Evolutionary conservation across 495 filamentous ascomycete species (phyloP).

Genomic region (Chaetomium tenue): DNA sequence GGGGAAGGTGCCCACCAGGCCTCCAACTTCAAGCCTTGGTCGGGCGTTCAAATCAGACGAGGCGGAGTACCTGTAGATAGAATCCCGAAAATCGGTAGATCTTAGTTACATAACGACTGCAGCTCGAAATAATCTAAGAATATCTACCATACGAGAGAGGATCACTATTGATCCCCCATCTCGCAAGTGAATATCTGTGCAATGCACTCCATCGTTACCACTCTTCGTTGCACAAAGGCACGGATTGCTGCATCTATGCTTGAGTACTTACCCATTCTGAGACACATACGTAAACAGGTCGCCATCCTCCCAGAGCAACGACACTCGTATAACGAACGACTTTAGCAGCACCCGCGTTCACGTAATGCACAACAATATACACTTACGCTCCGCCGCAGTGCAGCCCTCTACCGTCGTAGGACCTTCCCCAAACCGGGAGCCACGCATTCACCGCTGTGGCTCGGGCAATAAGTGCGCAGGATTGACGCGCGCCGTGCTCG

Average conservation of each 20-base stretch:
- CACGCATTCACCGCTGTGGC: not conserved
- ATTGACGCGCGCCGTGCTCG: no score
- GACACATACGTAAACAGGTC: no score
- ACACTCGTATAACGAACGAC: no score
- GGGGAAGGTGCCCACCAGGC: not conserved
- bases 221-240: no score
- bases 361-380: not conserved
- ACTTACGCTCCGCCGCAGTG: not conserved
- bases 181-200: no score
- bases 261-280: no score
- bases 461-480: no score
- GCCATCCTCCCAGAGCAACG: no score
- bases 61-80: not conserved
- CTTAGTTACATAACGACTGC: not conserved
- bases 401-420: not conserved
- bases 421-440: not conserved
- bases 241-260: no score
- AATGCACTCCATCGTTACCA: no score
- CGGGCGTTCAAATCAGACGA: no score
- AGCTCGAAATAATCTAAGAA: not conserved
- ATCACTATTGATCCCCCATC: no score
- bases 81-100: not conserved
- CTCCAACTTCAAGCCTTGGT: not conserved
- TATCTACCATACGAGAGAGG: not conserved
- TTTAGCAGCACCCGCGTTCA: not conserved